Percentiles rank a stretch among this genome's conserved stretches.
phyloP scores from a whole-genome alignment of 192 early-diverging fungal species.

The Backusella psychrophila region DNA sequence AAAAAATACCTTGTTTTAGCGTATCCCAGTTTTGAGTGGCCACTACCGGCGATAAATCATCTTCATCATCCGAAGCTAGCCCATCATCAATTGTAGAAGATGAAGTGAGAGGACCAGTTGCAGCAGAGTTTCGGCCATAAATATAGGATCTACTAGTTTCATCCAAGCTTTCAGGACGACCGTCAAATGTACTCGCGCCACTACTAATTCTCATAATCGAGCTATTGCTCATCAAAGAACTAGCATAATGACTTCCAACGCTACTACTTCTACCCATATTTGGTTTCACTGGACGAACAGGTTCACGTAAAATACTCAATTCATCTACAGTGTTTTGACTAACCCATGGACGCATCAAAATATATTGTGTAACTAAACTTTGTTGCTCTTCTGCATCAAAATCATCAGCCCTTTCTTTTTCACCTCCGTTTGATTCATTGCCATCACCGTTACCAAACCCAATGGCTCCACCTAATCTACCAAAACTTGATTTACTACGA shows the following conservation, averaged over 20 bases:
- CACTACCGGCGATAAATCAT: neutral
- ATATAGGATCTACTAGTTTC: slow-evolving; percentile 1
- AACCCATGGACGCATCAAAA: slow-evolving; percentile 65
- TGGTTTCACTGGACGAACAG: slow-evolving; percentile 15
- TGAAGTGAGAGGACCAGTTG: neutral
- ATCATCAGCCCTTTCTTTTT: neutral
- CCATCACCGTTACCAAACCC: slow-evolving; percentile 22
- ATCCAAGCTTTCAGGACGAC: slow-evolving; percentile 6
- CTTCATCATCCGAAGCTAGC: neutral
- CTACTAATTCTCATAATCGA: slow-evolving; percentile 15
- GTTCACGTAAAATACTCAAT: slow-evolving; percentile 64
- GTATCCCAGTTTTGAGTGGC: neutral
- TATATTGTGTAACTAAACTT: slow-evolving; percentile 59
- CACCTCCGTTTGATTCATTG: slow-evolving; percentile 17
- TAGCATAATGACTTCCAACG: slow-evolving; percentile 13
- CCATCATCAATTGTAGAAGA: slow-evolving; percentile 8
- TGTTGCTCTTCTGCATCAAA: slow-evolving; percentile 34
- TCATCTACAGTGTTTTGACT: slow-evolving; percentile 76
- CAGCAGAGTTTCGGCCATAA: neutral
- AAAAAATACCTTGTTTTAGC: neutral
- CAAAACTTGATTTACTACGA: slow-evolving; percentile 39
- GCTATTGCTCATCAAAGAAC: slow-evolving; percentile 13
- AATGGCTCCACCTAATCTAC: slow-evolving; percentile 13
- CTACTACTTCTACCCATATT: neutral
- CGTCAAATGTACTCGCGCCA: neutral